Base-by-base conservation (phyloP, 352 stramenopile species). In the Aphanomyces astaci region DNA sequence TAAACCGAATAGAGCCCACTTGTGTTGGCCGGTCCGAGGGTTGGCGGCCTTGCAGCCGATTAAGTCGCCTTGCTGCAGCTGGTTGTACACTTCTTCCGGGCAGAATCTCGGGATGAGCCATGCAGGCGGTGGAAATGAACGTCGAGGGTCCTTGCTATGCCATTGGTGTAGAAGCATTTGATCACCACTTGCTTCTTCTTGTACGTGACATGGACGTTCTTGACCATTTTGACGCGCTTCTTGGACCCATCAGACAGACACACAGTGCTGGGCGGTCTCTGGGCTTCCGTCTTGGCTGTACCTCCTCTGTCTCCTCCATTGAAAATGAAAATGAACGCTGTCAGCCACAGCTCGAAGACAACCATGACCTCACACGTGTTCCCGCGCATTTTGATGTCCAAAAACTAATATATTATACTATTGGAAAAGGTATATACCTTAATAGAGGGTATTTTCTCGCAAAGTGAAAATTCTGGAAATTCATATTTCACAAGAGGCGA, bases 71-170 rank as follows among this genome's bases (percentile, higher is more conserved):
- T 43, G 46, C 54, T 71, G 55, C 4, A 32, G 13, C 53, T 43
- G 53, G 22, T 51, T 13, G 53, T 64, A 65, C 30, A 65, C 52
- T 49, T 71, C 64, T 71, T 71, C 22, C 40, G 10, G 32, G 49
- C 49, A 11, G 64, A 60, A 4, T 65, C 53, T 19, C 52, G 40
- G 1, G 19, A 4, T 30, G 64, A 52, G 10, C 54, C 64, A 17
- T 4, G 32, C 24, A 46, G 10, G 39, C 27, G 46, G 17, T 7
- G 5, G 27, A 54, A 54, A 22, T 54, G 46, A 13, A 9, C 27
- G 5, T 13, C 46, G 5, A 54, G 5, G 17, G 46, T 54, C 4
- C 7, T 22, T 28, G 46, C 46, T 10, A 54, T 54, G 17, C 46
- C 46, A n/a, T 28, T 28, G 17, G 24, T 28, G 46, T 54, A 13